These are phyloP conservation scores for Populus pruinosa DNA, from an alignment of 345 rosid species.

Conservation along the genomic window DNA sequence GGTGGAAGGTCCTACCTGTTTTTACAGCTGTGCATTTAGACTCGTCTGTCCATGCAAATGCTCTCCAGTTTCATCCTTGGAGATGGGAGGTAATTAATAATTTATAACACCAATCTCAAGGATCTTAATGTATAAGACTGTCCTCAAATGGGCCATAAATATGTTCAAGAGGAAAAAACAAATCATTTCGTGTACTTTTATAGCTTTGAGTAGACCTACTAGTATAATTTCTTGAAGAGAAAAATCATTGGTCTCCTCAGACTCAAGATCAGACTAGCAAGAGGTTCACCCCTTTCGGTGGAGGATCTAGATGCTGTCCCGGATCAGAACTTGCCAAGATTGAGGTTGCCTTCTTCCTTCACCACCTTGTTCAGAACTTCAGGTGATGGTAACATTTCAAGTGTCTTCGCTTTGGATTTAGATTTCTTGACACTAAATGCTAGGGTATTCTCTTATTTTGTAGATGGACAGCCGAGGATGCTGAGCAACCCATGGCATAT, in stretches of 20 bases:
- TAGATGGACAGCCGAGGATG: constrained; percentile 44
- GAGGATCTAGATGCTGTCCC: constrained; percentile 57
- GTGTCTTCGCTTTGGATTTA: neutral
- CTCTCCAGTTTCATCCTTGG: constrained; percentile 52
- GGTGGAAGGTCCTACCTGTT: constrained; percentile 63
- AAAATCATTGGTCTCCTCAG: constrained; percentile 11
- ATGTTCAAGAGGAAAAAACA: neutral
- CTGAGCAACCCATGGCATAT: constrained; percentile 40
- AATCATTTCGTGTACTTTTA: no score
- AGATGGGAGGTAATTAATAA: constrained; percentile 51
- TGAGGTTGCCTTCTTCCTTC: constrained; percentile 59
- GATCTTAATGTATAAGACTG: neutral
- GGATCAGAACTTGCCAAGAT: constrained; percentile 64
- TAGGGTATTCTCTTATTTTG: neutral
- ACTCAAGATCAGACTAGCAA: constrained; percentile 44
- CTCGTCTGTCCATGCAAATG: constrained; percentile 38
- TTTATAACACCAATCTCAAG: neutral
- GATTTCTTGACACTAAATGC: no score
- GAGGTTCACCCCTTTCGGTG: constrained; percentile 61
- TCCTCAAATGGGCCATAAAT: constrained; percentile 19
- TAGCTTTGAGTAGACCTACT: no score
- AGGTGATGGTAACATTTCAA: constrained; percentile 24
- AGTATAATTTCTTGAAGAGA: no score
- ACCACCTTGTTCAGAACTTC: constrained; percentile 55
- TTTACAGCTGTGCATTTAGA: constrained; percentile 54